These are phyloP conservation scores for Pyrenochaeta sp. DNA, from an alignment of 2,329 filamentous ascomycete genomes.

Conservation along the genomic window DNA sequence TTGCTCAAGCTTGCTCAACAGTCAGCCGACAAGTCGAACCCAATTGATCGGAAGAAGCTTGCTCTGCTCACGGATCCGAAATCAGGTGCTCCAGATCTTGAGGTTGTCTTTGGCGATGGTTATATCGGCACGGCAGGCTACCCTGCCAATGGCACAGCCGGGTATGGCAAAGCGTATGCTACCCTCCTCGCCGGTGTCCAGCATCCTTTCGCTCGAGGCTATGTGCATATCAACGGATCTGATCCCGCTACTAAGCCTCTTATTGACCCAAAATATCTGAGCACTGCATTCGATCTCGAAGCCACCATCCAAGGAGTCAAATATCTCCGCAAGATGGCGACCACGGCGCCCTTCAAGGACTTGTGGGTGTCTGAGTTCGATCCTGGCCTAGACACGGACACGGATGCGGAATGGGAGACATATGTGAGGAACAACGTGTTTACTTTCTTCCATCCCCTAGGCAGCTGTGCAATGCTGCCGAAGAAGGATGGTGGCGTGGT, in stretches of 20 bases:
- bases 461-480: conserved; percentile 43
- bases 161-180: conserved; percentile 31
- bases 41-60: conserved; percentile 25
- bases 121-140: conserved; percentile 52
- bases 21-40: conserved; percentile 19
- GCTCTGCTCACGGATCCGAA: conserved; percentile 44
- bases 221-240: conserved; percentile 27
- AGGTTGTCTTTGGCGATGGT: conserved; percentile 55
- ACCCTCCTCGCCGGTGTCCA: conserved; percentile 41
- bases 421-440: conserved; percentile 21
- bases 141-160: conserved; percentile 30
- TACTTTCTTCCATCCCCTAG: conserved; percentile 39
- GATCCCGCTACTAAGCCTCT: conserved; percentile 17
- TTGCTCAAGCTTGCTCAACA: conserved; percentile 17
- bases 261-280: conserved; percentile 34
- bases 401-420: conserved; percentile 30
- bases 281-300: conserved; percentile 26
- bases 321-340: conserved; percentile 35
- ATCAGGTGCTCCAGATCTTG: conserved; percentile 49
- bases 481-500: conserved; percentile 29
- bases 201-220: conserved; percentile 40
- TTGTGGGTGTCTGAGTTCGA: conserved; percentile 37
- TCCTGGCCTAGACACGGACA: conserved; percentile 27
- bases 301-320: conserved; percentile 17
- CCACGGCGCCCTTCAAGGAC: conserved; percentile 33